Conservation (phyloP, 2,329 filamentous ascomycete species). For the Orbilia brochopaga region DNA sequence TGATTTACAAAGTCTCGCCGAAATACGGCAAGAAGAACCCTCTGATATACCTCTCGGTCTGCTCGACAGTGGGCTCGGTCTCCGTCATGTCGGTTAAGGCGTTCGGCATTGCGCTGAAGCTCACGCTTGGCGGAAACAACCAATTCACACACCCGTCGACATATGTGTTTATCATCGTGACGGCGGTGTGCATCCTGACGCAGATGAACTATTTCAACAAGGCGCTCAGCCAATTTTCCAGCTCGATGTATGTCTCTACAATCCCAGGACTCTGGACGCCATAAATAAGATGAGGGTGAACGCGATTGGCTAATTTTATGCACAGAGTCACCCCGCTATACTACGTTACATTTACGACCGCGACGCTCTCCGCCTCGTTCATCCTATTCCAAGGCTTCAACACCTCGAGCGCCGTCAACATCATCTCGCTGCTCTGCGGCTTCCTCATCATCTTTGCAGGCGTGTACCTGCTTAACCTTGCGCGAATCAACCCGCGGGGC, state of each 20-base stretch:
- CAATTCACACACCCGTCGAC: conserved; percentile 94
- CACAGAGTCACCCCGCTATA: conserved; percentile 85
- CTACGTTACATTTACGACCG: conserved; percentile 75
- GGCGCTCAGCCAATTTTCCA: conserved; percentile 92
- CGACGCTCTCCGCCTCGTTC: conserved; percentile 71
- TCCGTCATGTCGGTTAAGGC: conserved; percentile 99
- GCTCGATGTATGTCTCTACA: conserved; percentile 77
- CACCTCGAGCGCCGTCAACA: conserved; percentile 72
- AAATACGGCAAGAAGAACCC: conserved; percentile 93
- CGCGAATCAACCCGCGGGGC: conserved; percentile 85
- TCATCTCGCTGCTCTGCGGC: conserved; percentile 74
- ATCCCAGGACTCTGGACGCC: neutral
- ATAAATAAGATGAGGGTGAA: conserved; percentile 6
- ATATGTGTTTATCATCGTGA: conserved; percentile 95
- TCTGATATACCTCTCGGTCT: conserved; percentile 95
- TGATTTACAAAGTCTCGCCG: conserved; percentile 95
- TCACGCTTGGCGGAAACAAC: conserved; percentile 90
- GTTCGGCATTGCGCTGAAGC: conserved; percentile 94
- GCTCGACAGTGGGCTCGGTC: conserved; percentile 93
- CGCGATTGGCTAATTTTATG: conserved; percentile 32
- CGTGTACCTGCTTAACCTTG: conserved; percentile 79
- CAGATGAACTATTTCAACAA: conserved; percentile 99
- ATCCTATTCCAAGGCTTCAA: conserved; percentile 75
- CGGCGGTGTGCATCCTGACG: conserved; percentile 88
- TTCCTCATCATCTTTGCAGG: conserved; percentile 75